phyloP scores from a whole-genome alignment of 108 stramenopile species.

The Mediolabrus comicus region DNA sequence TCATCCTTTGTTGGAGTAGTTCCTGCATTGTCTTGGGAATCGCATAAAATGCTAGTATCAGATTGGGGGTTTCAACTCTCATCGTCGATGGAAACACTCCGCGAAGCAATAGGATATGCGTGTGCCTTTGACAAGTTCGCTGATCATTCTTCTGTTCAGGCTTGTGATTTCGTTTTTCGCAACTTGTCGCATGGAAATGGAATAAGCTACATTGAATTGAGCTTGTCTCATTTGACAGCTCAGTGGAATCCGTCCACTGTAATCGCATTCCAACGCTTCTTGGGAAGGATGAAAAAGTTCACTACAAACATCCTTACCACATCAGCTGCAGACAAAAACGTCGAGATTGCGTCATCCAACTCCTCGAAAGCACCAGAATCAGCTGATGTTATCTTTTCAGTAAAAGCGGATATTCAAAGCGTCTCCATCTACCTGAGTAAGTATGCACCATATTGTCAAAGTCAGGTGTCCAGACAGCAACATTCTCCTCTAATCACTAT shows the following conservation, averaged over 20 bases:
- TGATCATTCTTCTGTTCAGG: background rate
- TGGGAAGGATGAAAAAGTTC: slow-evolving; percentile 61
- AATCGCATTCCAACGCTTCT: slow-evolving; percentile 72
- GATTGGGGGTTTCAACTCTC: slow-evolving; percentile 17
- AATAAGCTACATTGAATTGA: slow-evolving; percentile 7
- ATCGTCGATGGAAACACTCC: background rate
- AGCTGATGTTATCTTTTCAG: background rate
- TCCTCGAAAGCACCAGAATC: background rate
- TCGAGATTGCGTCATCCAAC: background rate
- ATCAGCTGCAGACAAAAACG: background rate
- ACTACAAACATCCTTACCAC: background rate
- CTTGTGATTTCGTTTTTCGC: background rate
- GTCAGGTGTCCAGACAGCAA: background rate
- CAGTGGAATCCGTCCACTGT: slow-evolving; percentile 84
- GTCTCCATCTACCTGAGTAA: slow-evolving; percentile 5
- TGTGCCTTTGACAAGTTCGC: background rate
- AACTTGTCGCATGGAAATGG: slow-evolving; percentile 4
- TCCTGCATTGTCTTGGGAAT: slow-evolving; percentile 15
- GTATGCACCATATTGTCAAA: background rate
- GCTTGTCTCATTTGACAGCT: slow-evolving; percentile 20
- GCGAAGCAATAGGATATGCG: background rate
- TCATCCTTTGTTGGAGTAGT: background rate
- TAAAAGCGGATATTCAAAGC: slow-evolving; percentile 13
- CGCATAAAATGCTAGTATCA: slow-evolving; percentile 1
- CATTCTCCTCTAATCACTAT: background rate